A percentile compares a stretch with the other conserved stretches of the same genome.
Conservation (phyloP, 2,329 filamentous ascomycete species). For the Diaporthe australafricana region DNA sequence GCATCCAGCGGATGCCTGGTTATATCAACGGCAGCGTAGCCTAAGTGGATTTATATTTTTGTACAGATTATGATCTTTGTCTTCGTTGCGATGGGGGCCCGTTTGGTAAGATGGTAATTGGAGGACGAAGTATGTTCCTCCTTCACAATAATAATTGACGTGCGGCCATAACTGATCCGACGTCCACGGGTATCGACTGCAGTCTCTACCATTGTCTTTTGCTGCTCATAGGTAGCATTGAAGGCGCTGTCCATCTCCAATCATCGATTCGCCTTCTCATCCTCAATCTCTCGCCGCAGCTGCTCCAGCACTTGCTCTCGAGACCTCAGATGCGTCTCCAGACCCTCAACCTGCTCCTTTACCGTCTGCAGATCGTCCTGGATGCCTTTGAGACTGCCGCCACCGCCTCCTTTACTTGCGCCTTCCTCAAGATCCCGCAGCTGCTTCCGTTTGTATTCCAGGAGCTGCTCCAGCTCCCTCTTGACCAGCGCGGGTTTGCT, state of each 20-base stretch:
- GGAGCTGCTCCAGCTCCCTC: slow-evolving; percentile 89
- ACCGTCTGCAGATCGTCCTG: slow-evolving; percentile 89
- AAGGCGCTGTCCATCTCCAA: not conserved
- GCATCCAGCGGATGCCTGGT: slow-evolving; percentile 54
- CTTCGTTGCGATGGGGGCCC: not conserved
- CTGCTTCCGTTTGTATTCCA: slow-evolving; percentile 92
- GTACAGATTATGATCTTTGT: not conserved
- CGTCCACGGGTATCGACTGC: slow-evolving; percentile 1
- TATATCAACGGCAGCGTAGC: slow-evolving; percentile 63
- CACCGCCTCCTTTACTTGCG: slow-evolving; percentile 74
- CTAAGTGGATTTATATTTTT: slow-evolving; percentile 42
- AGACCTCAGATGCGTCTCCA: slow-evolving; percentile 84
- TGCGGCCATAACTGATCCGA: not conserved
- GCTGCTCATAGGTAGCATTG: not conserved
- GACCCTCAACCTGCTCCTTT: slow-evolving; percentile 91
- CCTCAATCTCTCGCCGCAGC: slow-evolving; percentile 85
- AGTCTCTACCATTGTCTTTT: slow-evolving; percentile 13
- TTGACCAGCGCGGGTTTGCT: slow-evolving; percentile 92
- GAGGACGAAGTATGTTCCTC: not conserved
- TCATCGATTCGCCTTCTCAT: slow-evolving; percentile 75
- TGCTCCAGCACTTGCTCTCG: slow-evolving; percentile 82
- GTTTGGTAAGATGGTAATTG: not conserved
- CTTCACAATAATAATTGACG: slow-evolving; percentile 9
- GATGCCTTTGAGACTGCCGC: slow-evolving; percentile 80
- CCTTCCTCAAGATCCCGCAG: slow-evolving; percentile 81